A percentile compares a stretch with the other conserved stretches of the same genome.
phyloP scores from a whole-genome alignment of 495 filamentous ascomycete species.

The Neurospora tetrasperma region DNA sequence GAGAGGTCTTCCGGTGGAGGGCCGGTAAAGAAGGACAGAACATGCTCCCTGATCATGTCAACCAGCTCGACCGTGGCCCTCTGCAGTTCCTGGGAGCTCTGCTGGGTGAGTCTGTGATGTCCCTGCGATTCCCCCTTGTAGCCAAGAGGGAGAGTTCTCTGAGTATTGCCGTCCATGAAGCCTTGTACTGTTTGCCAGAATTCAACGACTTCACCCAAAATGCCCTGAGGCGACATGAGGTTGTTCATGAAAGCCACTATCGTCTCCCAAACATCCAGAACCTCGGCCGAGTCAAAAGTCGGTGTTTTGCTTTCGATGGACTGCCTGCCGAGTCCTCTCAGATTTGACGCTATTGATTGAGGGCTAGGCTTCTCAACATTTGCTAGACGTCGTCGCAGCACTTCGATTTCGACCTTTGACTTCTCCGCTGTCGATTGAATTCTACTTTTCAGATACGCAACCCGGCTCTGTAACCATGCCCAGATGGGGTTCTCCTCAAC shows the following conservation, averaged over 20 bases:
- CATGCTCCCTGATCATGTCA: conserved; percentile 65
- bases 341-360: conserved; percentile 57
- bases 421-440: conserved; percentile 70
- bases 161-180: conserved; percentile 80
- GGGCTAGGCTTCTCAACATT: conserved; percentile 59
- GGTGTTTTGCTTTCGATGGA: conserved; percentile 42
- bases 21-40: conserved; percentile 76
- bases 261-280: conserved; percentile 85
- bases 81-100: conserved; percentile 61
- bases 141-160: conserved; percentile 69
- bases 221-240: conserved; percentile 60
- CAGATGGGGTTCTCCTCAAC: conserved; percentile 94
- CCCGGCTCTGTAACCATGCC: conserved; percentile 84
- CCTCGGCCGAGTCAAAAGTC: conserved; percentile 58
- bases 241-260: conserved; percentile 61
- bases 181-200: conserved; percentile 90
- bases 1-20: conserved; percentile 85
- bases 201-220: conserved; percentile 80
- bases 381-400: conserved; percentile 69
- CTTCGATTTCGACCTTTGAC: conserved; percentile 82
- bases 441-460: conserved; percentile 77
- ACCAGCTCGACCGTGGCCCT: conserved; percentile 72
- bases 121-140: conserved; percentile 73
- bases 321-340: conserved; percentile 59
- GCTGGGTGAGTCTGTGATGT: conserved; percentile 70